Conservation (phyloP, 2,329 filamentous ascomycete species). For the Alternaria sp. region DNA sequence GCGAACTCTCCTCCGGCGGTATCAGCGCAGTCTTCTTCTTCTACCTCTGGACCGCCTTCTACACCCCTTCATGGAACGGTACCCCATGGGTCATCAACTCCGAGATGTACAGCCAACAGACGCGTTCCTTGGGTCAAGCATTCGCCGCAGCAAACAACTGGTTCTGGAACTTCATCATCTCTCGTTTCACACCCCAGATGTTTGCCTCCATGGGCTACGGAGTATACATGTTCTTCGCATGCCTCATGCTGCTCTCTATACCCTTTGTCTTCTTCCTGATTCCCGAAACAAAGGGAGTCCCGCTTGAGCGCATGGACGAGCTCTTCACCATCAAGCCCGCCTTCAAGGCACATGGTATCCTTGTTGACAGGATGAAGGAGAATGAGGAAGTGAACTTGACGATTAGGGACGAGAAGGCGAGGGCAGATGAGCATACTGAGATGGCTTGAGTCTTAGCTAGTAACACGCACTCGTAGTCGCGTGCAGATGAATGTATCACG, state of each 20-base stretch:
- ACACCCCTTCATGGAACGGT: conserved; percentile 74
- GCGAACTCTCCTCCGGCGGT: conserved; percentile 54
- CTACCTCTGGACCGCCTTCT: conserved; percentile 76
- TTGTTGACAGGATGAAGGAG: conserved; percentile 48
- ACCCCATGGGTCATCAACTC: conserved; percentile 77
- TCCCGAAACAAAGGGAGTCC: conserved; percentile 54
- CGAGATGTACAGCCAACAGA: conserved; percentile 77
- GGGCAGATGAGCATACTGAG: conserved; percentile 25
- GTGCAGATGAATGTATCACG: not conserved
- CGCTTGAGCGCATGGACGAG: conserved; percentile 57
- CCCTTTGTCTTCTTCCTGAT: conserved; percentile 49
- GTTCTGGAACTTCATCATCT: conserved; percentile 74
- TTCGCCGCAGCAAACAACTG: conserved; percentile 66
- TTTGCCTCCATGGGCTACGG: conserved; percentile 55
- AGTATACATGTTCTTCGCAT: conserved; percentile 57
- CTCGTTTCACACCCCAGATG: conserved; percentile 73
- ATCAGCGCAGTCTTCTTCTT: conserved; percentile 73
- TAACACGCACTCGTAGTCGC: not conserved
- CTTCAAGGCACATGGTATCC: conserved; percentile 48
- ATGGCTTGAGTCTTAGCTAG: conserved; percentile 7
- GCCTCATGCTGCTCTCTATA: conserved; percentile 54
- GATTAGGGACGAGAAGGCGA: conserved; percentile 44
- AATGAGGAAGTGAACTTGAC: conserved; percentile 42
- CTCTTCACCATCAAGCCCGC: conserved; percentile 55
- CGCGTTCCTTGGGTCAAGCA: conserved; percentile 66